A percentile compares a stretch with the other conserved stretches of the same genome.
Conservation (phyloP, 2,329 filamentous ascomycete species). For the Cladorrhinum sp. region DNA sequence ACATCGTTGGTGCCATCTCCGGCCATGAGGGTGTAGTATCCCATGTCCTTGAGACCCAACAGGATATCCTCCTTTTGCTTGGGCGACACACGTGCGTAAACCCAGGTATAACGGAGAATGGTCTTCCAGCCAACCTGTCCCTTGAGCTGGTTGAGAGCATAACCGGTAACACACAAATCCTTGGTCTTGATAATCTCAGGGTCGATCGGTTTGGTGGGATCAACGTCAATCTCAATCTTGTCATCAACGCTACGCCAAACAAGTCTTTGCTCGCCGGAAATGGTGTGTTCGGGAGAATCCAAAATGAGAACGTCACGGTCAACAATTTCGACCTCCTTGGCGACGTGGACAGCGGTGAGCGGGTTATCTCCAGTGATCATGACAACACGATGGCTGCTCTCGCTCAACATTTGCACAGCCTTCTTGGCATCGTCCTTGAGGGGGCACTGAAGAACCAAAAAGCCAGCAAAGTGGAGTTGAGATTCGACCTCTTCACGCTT, state of each 20-base stretch:
- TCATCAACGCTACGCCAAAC: conserved; percentile 97
- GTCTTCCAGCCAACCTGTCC: conserved; percentile 72
- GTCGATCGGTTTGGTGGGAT: conserved; percentile 78
- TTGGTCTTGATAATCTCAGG: conserved; percentile 76
- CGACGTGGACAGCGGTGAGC: conserved; percentile 92
- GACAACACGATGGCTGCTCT: conserved; percentile 95
- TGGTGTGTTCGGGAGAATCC: conserved; percentile 88
- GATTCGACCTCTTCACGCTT: conserved; percentile 90
- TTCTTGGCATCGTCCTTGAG: conserved; percentile 95
- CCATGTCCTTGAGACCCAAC: conserved; percentile 91
- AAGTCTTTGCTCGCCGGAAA: conserved; percentile 72
- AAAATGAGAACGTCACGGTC: conserved; percentile 93
- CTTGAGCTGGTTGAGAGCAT: conserved; percentile 86
- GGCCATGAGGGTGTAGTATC: conserved; percentile 98
- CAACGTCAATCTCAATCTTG: conserved; percentile 78
- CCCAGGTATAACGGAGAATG: conserved; percentile 87
- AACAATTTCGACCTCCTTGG: conserved; percentile 93
- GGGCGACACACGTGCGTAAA: conserved; percentile 95
- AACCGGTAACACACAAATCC: conserved; percentile 93
- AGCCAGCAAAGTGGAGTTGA: conserved; percentile 84
- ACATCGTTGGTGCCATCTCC: conserved; percentile 99
- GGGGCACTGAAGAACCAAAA: conserved; percentile 91
- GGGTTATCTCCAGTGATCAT: conserved; percentile 99
- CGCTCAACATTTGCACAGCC: conserved; percentile 93
- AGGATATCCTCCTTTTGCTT: conserved; percentile 99